Percentiles rank a stretch among this genome's conserved stretches.
phyloP scores from a whole-genome alignment of 139 green algal genomes.

The Microglena sp. region DNA sequence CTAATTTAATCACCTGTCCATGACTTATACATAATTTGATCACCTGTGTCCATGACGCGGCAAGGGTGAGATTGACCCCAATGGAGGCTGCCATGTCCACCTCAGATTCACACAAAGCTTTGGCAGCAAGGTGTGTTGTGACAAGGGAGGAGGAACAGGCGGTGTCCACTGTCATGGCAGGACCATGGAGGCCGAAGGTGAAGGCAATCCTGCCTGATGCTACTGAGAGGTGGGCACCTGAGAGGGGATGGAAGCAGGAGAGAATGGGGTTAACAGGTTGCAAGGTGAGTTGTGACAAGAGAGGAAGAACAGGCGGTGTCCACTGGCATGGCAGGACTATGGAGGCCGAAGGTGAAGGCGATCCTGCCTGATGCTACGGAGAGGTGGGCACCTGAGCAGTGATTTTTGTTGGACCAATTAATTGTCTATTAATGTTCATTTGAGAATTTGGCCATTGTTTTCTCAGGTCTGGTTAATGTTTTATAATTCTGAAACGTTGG shows the following conservation, averaged over 20 bases:
- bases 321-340: conserved; percentile 57
- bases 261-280: neutral
- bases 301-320: conserved; percentile 75
- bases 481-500: too few species aligned
- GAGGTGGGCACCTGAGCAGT: conserved; percentile 49
- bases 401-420: too few species aligned
- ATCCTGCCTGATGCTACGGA: conserved; percentile 53
- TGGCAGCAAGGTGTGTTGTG: conserved; percentile 37
- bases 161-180: conserved; percentile 49
- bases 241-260: neutral
- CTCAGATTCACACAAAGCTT: conserved; percentile 4
- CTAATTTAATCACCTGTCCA: too few species aligned
- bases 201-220: conserved; percentile 45
- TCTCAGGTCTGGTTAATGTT: neutral
- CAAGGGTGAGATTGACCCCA: conserved; percentile 57
- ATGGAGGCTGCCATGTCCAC: neutral
- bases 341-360: conserved; percentile 43
- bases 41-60: conserved; percentile 43
- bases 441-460: too few species aligned
- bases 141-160: conserved; percentile 72
- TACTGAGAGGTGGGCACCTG: conserved; percentile 63
- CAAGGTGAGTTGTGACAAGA: conserved; percentile 28
- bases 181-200: conserved; percentile 46
- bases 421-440: too few species aligned
- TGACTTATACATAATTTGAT: too few species aligned